These are phyloP conservation scores for Marasmius fiardii DNA, from an alignment of 1,284 basidiomycete genomes.

Conservation along the genomic window DNA sequence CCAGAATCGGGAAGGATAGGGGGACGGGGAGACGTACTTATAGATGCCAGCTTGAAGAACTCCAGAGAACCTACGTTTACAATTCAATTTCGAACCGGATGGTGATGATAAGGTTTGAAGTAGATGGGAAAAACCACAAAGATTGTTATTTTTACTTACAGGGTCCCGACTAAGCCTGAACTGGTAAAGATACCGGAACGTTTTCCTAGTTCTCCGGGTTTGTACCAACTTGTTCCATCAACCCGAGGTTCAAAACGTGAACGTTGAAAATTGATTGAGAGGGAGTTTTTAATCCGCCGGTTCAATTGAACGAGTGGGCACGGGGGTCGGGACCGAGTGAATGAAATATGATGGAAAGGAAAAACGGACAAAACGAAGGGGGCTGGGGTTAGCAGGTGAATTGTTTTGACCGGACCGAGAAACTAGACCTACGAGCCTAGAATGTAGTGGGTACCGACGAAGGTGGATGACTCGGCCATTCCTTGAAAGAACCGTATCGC, in stretches of 20 bases:
- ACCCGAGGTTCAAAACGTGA: too few species aligned
- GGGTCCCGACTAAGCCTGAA: conserved; percentile 60
- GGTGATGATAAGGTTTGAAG: too few species aligned
- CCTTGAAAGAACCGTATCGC: conserved; percentile 75
- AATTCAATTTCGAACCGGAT: too few species aligned
- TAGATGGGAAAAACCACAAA: too few species aligned
- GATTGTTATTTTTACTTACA: conserved; percentile 40
- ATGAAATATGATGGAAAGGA: neutral
- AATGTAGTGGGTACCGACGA: conserved; percentile 73
- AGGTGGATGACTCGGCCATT: conserved; percentile 69
- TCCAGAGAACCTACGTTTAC: conserved; percentile 76
- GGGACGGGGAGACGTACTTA: conserved; percentile 30
- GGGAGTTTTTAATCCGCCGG: too few species aligned
- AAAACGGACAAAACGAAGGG: neutral
- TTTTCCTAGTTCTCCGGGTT: conserved; percentile 63
- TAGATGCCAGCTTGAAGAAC: conserved; percentile 68
- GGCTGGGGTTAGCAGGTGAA: neutral
- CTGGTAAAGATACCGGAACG: conserved; percentile 70
- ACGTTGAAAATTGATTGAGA: too few species aligned
- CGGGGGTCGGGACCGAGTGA: neutral
- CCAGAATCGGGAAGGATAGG: too few species aligned
- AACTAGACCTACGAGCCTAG: conserved; percentile 50
- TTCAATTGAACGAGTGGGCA: too few species aligned
- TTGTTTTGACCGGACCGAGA: neutral
- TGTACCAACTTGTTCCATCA: conserved; percentile 57